phyloP scores from a whole-genome alignment of 805 yeast species.

The Brettanomyces anomalus region DNA sequence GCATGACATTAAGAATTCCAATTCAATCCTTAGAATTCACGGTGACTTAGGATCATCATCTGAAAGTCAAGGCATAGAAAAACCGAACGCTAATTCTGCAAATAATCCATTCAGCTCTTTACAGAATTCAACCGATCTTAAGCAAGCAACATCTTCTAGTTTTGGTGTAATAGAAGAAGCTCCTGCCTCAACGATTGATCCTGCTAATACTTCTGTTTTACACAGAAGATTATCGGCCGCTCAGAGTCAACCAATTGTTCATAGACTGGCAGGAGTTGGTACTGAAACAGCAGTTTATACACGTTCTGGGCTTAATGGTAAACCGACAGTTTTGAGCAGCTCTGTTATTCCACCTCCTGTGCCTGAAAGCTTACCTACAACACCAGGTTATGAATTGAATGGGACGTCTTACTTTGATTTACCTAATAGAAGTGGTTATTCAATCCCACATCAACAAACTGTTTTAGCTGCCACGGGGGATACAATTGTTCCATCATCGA shows the following conservation, averaged over 20 bases:
- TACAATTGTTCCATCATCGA: not conserved
- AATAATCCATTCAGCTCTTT: too few species aligned
- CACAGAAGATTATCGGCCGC: not conserved
- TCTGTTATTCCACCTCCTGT: slow-evolving; percentile 26
- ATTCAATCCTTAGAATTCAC: too few species aligned
- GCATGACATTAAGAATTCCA: too few species aligned
- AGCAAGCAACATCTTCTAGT: too few species aligned
- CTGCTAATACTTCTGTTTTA: not conserved
- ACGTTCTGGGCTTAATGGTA: too few species aligned
- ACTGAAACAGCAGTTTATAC: too few species aligned
- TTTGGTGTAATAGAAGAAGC: too few species aligned
- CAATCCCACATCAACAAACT: slow-evolving; percentile 6
- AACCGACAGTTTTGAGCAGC: not conserved
- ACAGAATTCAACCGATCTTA: too few species aligned
- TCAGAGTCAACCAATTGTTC: not conserved
- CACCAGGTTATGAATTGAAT: slow-evolving; percentile 29
- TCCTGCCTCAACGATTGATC: too few species aligned
- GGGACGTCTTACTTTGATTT: slow-evolving; percentile 17
- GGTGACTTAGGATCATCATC: too few species aligned
- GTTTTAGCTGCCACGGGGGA: not conserved
- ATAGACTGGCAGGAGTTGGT: not conserved
- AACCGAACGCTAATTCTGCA: too few species aligned
- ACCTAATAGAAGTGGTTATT: slow-evolving; percentile 2
- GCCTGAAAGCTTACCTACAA: slow-evolving; percentile 33
- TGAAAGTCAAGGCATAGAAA: too few species aligned